These are phyloP conservation scores for Ustilago lituana DNA, from an alignment of 1,284 basidiomycete species.

Conservation along the genomic window DNA sequence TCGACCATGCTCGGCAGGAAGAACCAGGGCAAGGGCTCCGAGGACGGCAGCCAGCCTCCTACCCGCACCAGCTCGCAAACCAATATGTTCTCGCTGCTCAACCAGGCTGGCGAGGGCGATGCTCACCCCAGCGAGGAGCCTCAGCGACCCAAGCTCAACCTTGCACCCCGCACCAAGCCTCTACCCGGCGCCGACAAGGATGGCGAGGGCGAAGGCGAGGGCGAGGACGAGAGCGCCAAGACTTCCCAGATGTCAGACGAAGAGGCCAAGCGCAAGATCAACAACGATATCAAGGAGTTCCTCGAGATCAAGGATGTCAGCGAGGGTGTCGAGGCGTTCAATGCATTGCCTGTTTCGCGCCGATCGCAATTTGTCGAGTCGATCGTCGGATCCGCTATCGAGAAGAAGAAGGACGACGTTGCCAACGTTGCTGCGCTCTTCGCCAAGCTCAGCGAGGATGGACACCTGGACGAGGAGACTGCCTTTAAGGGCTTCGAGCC, in stretches of 20 bases:
- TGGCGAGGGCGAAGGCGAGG: slow-evolving; percentile 65
- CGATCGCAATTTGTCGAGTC: slow-evolving; percentile 78
- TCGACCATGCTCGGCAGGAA: slow-evolving; percentile 79
- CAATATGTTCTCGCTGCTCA: slow-evolving; percentile 79
- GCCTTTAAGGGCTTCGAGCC: slow-evolving; percentile 76
- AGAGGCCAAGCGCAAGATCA: slow-evolving; percentile 80
- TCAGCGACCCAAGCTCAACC: slow-evolving; percentile 79
- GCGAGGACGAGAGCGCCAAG: slow-evolving; percentile 68
- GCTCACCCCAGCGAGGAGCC: slow-evolving; percentile 68
- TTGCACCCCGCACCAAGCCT: slow-evolving; percentile 74
- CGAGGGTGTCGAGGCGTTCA: slow-evolving; percentile 79
- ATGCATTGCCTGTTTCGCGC: slow-evolving; percentile 73
- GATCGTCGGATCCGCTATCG: slow-evolving; percentile 77
- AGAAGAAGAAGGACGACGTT: slow-evolving; percentile 85
- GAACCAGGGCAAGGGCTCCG: slow-evolving; percentile 69
- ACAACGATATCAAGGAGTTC: slow-evolving; percentile 70
- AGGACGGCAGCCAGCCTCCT: slow-evolving; percentile 73
- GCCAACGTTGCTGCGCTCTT: slow-evolving; percentile 69
- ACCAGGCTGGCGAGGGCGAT: slow-evolving; percentile 43
- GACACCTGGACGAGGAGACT: slow-evolving; percentile 68
- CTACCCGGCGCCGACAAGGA: slow-evolving; percentile 67
- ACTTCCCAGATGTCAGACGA: slow-evolving; percentile 74
- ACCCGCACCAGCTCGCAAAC: slow-evolving; percentile 80
- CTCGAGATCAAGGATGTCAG: slow-evolving; percentile 75
- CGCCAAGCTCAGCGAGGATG: slow-evolving; percentile 46